Percentiles rank a stretch among this genome's conserved stretches.
These are phyloP conservation scores for Sordariomycetes sp. DNA, from an alignment of 2,329 filamentous ascomycete species.

Conservation along the genomic window DNA sequence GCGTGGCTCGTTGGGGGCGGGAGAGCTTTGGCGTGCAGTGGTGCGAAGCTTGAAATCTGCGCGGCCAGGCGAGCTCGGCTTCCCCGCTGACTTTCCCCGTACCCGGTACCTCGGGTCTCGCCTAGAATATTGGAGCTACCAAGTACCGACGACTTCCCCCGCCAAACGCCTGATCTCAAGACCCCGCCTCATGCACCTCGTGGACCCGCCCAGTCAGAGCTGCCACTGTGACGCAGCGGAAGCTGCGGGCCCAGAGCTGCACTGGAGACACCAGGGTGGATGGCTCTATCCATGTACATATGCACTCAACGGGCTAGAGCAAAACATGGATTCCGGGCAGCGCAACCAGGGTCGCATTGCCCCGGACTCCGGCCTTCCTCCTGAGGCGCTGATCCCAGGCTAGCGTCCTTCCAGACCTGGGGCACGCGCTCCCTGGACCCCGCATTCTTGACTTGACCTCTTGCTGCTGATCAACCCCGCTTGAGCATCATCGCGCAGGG, in stretches of 20 bases:
- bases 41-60: background rate
- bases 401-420: background rate
- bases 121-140: too few species aligned
- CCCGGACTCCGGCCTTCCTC: background rate
- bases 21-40: background rate
- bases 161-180: too few species aligned
- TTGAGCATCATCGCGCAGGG: background rate
- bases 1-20: background rate
- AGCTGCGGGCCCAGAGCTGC: too few species aligned
- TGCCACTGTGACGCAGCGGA: too few species aligned
- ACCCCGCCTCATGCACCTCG: too few species aligned
- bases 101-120: background rate
- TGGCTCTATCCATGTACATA: too few species aligned
- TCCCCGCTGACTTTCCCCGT: background rate
- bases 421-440: background rate
- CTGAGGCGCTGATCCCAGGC: background rate
- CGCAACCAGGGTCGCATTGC: background rate
- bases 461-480: background rate
- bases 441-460: background rate
- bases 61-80: background rate
- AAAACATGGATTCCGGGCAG: too few species aligned
- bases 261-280: too few species aligned
- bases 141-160: too few species aligned
- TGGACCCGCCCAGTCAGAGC: too few species aligned
- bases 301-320: too few species aligned